These are phyloP conservation scores for Ascosphaera apis DNA, from an alignment of 2,329 filamentous ascomycete species.

Conservation along the genomic window DNA sequence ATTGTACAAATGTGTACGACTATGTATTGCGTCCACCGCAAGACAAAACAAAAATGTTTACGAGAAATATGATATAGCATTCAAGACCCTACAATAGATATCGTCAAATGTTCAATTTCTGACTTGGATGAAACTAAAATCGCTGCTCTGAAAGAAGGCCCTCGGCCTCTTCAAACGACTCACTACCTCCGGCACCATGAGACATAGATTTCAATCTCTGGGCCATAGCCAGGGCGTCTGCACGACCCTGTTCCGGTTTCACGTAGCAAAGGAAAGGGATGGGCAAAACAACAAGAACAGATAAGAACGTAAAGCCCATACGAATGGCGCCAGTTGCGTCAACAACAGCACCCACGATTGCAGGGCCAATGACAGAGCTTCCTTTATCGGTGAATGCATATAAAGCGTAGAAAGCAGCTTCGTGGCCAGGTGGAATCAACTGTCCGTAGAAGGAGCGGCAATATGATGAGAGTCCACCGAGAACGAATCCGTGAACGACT, in stretches of 20 bases:
- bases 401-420: conserved; percentile 79
- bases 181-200: background rate
- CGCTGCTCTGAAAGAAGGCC: background rate
- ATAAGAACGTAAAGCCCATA: conserved; percentile 74
- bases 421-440: conserved; percentile 68
- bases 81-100: no score
- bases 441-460: conserved; percentile 73
- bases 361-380: conserved; percentile 68
- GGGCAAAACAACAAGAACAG: conserved; percentile 54
- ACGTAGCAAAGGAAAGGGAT: conserved; percentile 62
- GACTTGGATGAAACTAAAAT: no score
- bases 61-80: no score
- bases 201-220: conserved; percentile 5
- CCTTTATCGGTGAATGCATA: conserved; percentile 94
- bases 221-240: conserved; percentile 13
- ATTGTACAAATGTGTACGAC: no score
- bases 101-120: conserved; percentile 10
- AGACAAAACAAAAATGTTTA: no score
- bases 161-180: background rate
- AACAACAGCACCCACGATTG: conserved; percentile 71
- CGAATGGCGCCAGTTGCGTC: conserved; percentile 53
- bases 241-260: conserved; percentile 16
- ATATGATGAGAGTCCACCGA: conserved; percentile 66
- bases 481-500: conserved; percentile 65
- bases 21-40: no score